Evolutionary conservation across 208 protist species (phyloP), one percentile per base, ranked within the genome.

Genomic region (Borovskyia barvae): DNA sequence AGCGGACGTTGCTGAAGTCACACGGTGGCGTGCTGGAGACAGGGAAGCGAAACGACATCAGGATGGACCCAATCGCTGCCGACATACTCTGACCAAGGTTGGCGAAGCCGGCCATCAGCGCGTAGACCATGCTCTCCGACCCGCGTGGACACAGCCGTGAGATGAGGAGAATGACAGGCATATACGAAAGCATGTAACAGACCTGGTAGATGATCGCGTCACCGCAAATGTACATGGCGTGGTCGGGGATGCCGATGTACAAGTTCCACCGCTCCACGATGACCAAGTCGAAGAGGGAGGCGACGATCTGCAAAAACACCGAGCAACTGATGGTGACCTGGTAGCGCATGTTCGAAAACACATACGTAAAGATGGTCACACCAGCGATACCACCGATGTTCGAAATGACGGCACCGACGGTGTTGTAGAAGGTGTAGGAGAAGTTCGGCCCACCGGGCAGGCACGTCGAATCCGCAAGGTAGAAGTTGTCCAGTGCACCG

Each of bases 251-350:
- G 45, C 72, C 59, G 25, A 77, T 67, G 17, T 75, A 43, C 11
- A 65, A 20, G 68, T 91, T 91, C 84, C 84, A 91, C 24, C 82
- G 81, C 66, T 84, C 65, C 32, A 90, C 79, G 22, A 92, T 86
- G 59, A 87, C 77, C 37, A 92, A 52, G 51, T 92, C 85, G 53
- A 90, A 82, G 45, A 89, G 48, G 17, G 66, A 77, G 28, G 68
- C 78, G 3, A 82, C n/a, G 22, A 84, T 71, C 39, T 75, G 57
- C 15, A 87, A 46, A 17, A 73, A 19, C 0, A 72, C 87, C 6
- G 82, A 77, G 5, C 81, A 37, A 15, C 80, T 54, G 48, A 92
- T 82, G n/a, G 74, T 76, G 5, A 86, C 30, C 3, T 77, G 81
- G 48, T 87, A 90, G 64, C 57, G 79, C 42, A 61, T 60, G 39